Base-by-base conservation (phyloP, 805 yeast species). In the Pichia ethanolica region DNA sequence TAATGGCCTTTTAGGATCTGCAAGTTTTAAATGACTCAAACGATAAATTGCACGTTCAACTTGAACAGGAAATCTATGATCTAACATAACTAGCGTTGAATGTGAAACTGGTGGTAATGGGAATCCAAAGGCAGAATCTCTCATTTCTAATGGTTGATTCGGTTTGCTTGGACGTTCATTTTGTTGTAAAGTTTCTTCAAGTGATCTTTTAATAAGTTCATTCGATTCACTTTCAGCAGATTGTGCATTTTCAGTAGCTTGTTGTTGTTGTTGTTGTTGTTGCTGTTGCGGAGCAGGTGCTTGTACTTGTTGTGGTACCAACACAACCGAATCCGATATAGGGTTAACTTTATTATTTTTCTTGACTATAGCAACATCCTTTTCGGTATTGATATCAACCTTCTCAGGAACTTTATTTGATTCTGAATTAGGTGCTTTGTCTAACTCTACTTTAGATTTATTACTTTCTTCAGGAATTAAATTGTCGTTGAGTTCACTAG, bases 11-110 rank as follows among this genome's bases (percentile, higher is more conserved):
- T 89, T 86, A 1, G 98, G 91, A 66, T 93, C 95, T 28, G 98
- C 96, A 55, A 93, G 73, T 65, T 93, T 93, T 63, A 93, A 71
- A 67, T 93, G 99, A 47, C 96, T 86, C 49, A 93, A 72, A 49
- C 99, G 72, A 66, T 93, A 93, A 46, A 93, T 86, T 0, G 99
- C 99, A 39, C 99, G 75, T 66, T 93, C 99, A 41, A 93, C 95
- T 65, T 91, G 97, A 42, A 93, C 82, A 0, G 98, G 97, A 65
- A 87, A 86, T 54, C 99, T 73, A 59, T 84, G 82, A 62, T 86
- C 91, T 51, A 86, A 71, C 95, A 86, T 86, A 20, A 85, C 77
- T 37, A 86, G 71, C 0, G 93, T 86, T 1, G 91, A 83, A 32
- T 75, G 76, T 0, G 91, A 82, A 14, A 88, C 77, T 36, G 89